These are phyloP conservation scores for Aureobasidium sp. DNA, from an alignment of 2,329 filamentous ascomycete species.

Conservation along the genomic window DNA sequence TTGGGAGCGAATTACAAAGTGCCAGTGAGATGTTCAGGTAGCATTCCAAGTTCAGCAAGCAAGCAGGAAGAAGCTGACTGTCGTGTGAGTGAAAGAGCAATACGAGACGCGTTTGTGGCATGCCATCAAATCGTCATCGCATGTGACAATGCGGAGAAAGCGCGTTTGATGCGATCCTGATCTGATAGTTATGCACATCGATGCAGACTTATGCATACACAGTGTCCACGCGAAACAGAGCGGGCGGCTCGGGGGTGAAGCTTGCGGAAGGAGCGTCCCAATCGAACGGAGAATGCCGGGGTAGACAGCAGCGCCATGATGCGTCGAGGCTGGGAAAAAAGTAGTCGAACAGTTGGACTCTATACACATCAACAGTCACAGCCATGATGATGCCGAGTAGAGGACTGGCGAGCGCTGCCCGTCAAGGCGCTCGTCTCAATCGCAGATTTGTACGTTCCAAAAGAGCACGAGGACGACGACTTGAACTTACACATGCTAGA, in stretches of 20 bases:
- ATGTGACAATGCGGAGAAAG: slow-evolving; percentile 7
- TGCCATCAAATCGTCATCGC: neutral
- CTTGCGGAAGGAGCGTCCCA: slow-evolving; percentile 5
- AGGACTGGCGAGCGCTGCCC: slow-evolving; percentile 18
- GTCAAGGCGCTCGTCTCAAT: slow-evolving; percentile 15
- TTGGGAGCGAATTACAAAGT: slow-evolving; percentile 1
- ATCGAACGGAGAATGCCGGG: slow-evolving; percentile 8
- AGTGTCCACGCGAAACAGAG: neutral
- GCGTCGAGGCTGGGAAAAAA: slow-evolving; percentile 11
- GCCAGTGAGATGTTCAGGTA: neutral
- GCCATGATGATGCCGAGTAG: slow-evolving; percentile 24
- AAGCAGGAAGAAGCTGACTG: neutral
- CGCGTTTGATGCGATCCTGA: neutral
- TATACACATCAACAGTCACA: neutral
- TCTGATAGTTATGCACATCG: neutral
- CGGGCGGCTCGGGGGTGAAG: slow-evolving; percentile 6
- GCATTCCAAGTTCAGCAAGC: slow-evolving; percentile 6
- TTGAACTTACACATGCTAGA: slow-evolving; percentile 5
- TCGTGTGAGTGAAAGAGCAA: neutral
- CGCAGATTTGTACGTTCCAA: slow-evolving; percentile 21
- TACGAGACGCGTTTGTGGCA: neutral
- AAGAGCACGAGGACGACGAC: neutral
- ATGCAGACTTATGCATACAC: neutral
- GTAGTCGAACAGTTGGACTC: slow-evolving; percentile 8
- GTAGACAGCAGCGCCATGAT: neutral